Evolutionary conservation across 31 red algal genomes (phyloP).

Genomic region (Porphyra umbilicalis): DNA sequence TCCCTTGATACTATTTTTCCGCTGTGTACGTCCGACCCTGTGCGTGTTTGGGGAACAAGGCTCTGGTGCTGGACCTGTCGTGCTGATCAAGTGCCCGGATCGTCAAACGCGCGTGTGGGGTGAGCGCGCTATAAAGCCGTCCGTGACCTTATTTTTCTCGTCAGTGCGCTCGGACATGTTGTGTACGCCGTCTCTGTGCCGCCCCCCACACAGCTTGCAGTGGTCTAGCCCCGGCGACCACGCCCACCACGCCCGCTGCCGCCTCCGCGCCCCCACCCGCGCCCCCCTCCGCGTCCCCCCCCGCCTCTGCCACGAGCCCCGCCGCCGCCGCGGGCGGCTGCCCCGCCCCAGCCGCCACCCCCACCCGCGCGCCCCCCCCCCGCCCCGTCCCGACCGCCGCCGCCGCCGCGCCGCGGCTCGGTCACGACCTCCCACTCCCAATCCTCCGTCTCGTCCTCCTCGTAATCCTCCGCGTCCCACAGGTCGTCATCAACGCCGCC

Average conservation of each 20-base stretch:
- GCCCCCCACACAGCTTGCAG: background rate
- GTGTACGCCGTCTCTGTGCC: background rate
- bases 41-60: no score
- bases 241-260: background rate
- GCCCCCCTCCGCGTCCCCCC: background rate
- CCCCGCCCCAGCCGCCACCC: background rate
- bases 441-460: background rate
- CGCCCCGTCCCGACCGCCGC: background rate
- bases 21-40: no score
- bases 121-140: no score
- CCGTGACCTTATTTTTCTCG: no score
- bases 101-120: no score
- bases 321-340: background rate
- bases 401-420: background rate
- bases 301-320: background rate
- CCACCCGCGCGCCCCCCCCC: background rate
- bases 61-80: no score
- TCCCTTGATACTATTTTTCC: background rate
- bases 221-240: no score
- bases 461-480: background rate
- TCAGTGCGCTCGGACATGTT: no score
- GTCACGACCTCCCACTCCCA: background rate
- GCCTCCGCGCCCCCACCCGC: background rate
- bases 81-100: no score
- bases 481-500: background rate